Conservation (phyloP, 2,329 filamentous ascomycete genomes). For the Tolypocladium capitatum region DNA sequence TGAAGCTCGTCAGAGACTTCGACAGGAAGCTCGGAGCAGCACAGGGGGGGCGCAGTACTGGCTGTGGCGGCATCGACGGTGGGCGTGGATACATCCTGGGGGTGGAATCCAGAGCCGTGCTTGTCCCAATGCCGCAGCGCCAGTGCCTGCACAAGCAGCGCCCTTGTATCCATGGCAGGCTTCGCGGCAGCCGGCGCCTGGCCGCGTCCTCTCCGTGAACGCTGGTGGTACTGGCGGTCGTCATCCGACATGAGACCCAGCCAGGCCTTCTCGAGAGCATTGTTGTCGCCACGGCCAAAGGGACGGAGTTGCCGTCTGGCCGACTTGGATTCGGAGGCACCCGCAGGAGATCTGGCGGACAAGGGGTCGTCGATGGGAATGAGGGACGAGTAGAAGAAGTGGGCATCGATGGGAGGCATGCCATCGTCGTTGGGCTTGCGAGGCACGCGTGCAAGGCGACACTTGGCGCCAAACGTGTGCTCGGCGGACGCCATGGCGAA, state of each 20-base stretch:
- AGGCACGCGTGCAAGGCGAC: slow-evolving; percentile 37
- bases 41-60: slow-evolving; percentile 29
- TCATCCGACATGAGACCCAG: slow-evolving; percentile 39
- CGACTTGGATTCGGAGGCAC: slow-evolving; percentile 34
- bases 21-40: slow-evolving; percentile 33
- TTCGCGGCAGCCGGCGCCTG: slow-evolving; percentile 20
- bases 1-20: slow-evolving; percentile 36
- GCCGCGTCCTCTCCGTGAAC: slow-evolving; percentile 9
- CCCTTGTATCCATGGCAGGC: slow-evolving; percentile 8
- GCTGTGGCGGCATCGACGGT: slow-evolving; percentile 14
- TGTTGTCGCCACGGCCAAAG: slow-evolving; percentile 68
- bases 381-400: slow-evolving; percentile 76
- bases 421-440: slow-evolving; percentile 26
- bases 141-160: slow-evolving; percentile 27
- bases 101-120: slow-evolving; percentile 19
- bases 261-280: slow-evolving; percentile 69
- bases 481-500: slow-evolving; percentile 3
- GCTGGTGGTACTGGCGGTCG: slow-evolving; percentile 33
- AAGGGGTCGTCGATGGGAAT: slow-evolving; percentile 81
- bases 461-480: slow-evolving; percentile 49
- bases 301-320: slow-evolving; percentile 55
- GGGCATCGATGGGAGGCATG: slow-evolving; percentile 49
- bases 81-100: background rate
- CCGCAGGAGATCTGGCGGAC: slow-evolving; percentile 45
- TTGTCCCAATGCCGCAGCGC: slow-evolving; percentile 33